A percentile compares a stretch with the other conserved stretches of the same genome.
Conservation (phyloP, 2,329 filamentous ascomycete species). For the Calonectria pauciramosa region DNA sequence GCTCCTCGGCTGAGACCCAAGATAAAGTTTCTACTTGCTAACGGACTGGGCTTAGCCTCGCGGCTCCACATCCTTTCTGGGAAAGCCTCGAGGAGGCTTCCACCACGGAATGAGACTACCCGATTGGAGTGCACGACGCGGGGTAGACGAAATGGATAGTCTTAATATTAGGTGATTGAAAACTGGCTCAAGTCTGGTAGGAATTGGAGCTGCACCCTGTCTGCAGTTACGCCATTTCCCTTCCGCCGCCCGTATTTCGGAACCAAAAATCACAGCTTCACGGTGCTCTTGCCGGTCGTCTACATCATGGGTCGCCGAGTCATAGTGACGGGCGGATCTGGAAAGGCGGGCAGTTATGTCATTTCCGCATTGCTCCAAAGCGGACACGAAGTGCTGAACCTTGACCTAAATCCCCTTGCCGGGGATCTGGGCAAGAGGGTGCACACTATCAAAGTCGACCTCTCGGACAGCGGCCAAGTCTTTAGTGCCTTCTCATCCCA, state of each 20-base stretch:
- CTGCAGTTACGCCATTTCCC: neutral
- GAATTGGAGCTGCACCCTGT: no score
- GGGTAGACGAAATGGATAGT: neutral
- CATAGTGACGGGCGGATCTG: constrained; percentile 53
- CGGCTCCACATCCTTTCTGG: neutral
- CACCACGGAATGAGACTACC: neutral
- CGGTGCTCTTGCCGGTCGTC: neutral
- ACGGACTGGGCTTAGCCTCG: neutral
- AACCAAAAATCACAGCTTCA: no score
- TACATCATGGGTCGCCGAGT: constrained; percentile 22
- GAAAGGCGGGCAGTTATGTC: constrained; percentile 52
- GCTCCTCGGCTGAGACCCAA: no score
- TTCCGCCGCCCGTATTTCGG: no score
- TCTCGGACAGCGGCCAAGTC: constrained; percentile 54
- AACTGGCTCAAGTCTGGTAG: neutral
- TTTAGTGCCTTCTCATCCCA: constrained; percentile 59
- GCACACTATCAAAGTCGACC: constrained; percentile 51
- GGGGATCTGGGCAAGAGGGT: constrained; percentile 33
- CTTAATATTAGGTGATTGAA: neutral
- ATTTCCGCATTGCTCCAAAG: constrained; percentile 49
- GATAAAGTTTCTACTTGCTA: neutral
- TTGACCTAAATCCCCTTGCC: constrained; percentile 50
- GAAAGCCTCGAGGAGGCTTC: neutral
- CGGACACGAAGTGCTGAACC: constrained; percentile 53
- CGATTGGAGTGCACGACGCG: neutral